Evolutionary conservation across 805 yeast genomes (phyloP), one percentile per base, ranked within the genome.

Genomic region (Groenewaldozyma tartarivorans): DNA sequence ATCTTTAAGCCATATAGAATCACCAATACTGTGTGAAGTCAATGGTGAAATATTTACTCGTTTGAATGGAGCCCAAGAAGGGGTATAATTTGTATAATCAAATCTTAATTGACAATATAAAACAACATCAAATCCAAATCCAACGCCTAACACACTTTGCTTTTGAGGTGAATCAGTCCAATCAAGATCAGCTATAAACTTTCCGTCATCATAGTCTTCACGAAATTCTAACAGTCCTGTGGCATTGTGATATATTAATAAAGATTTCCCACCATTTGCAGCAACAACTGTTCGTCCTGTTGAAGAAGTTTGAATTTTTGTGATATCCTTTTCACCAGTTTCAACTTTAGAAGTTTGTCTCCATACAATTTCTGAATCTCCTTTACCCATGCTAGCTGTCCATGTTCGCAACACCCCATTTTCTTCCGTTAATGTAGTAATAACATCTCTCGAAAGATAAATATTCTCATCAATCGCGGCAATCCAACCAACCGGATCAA

Each of bases 11-110:
- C 96, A 90, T 11, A 81, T 68, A 13, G 94, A 81, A 56, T 88
- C 96, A 5, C 95, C 96, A 44, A 88, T 86, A 13, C 67, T 68
- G 55, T 87, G 95, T 0, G 83, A 66, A 0, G 96, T 87, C 52
- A 72, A 82, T 26, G 69, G 69, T 1, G 76, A 67, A 2, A 88
- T 75, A 51, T 81, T 87, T 33, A 86, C 72, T 44, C 74, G 72
- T 52, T 84, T 80, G 43, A 88, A 74, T 0, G 83, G 77, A 0
- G 81, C 74, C 69, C 82, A 88, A 1, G 90, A 71, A 2, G 95
- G 90, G 0, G 77, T 69, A 18, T 70, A 68, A 52, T 85, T 84
- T 1, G 96, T 86, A 55, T 88, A 90, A 54, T 88, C 96, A 56
- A 81, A 86, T 42, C 96, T 70, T 46, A 85, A 63, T 58, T 87